Base-by-base conservation (phyloP, 2,329 filamentous ascomycete species). In the Cladophialophora bantiana region DNA sequence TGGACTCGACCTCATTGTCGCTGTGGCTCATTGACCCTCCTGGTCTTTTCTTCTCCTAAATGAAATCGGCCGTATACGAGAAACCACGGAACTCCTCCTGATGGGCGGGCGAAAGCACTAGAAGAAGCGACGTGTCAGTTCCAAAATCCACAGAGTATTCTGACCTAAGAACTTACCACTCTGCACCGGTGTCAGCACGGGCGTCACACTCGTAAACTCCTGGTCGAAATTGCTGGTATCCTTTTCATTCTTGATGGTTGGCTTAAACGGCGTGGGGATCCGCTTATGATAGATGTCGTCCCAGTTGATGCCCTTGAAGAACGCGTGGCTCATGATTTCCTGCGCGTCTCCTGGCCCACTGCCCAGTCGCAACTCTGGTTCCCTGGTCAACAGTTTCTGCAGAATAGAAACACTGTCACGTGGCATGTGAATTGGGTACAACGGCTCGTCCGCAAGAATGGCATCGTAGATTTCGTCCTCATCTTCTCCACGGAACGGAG, bases 201-300 rank as follows among this genome's bases (percentile, higher is more conserved):
- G 95, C 50, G 95, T 99, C 62, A 99, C 95, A 76, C 94, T 98
- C 0, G 95, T 99, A 78, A 99, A 99, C 78, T 99, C 95, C 55
- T 92, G 93, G 78, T 99, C 95, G 79, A 99, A 99, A 82, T 99
- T 99, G 85, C 94, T 97, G n/a, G 95, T 99, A 82, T 99, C 95
- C 52, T 95, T 97, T 7, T 94, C 87, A 77, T 87, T 96, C 81
- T 91, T 95, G 75, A 99, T 96, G 42, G 88, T 88, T 18, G 95
- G 95, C 79, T 94, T 80, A 83, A 97, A 98, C 0, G 95, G 95
- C 62, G 95, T 91, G 61, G 89, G 86, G 20, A 97, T 88, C 40
- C 93, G 88, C 87, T 98, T 99, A 82, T 97, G 88, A 79, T 97
- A 98, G 68, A 99, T 93, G 77, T 99, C 95, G 72, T 99, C 95